These are phyloP conservation scores for Inga laurina DNA, from an alignment of 306 rosid species.

Conservation along the genomic window DNA sequence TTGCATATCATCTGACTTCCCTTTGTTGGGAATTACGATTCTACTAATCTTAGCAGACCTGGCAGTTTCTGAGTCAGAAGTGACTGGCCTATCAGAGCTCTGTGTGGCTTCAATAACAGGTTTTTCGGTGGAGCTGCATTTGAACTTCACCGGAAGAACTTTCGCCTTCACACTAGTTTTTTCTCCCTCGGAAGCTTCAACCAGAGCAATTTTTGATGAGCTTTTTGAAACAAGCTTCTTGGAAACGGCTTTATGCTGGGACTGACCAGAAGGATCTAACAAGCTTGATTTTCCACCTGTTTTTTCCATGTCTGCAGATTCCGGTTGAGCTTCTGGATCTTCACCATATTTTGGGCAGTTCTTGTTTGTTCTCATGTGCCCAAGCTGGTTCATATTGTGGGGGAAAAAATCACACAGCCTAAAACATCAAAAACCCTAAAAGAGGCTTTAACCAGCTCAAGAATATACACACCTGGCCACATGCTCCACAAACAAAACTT, in stretches of 20 bases:
- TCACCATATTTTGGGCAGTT: constrained; percentile 96
- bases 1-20: constrained; percentile 62
- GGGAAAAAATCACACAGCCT: constrained; percentile 36
- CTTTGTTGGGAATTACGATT: constrained; percentile 69
- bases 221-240: constrained; percentile 69
- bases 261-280: constrained; percentile 58
- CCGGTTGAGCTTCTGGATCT: constrained; percentile 66
- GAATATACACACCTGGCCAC: constrained; percentile 79
- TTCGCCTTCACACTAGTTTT: constrained; percentile 4
- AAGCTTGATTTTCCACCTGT: constrained; percentile 56
- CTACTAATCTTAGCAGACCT: constrained; percentile 67
- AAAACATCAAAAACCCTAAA: constrained; percentile 1
- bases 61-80: constrained; percentile 78
- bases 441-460: not conserved
- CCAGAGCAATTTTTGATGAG: constrained; percentile 57
- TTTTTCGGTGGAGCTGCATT: constrained; percentile 80
- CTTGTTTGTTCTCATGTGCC: constrained; percentile 99
- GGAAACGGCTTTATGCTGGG: constrained; percentile 59
- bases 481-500: constrained; percentile 88
- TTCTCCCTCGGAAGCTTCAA: constrained; percentile 20
- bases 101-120: constrained; percentile 53
- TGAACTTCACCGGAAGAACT: constrained; percentile 71
- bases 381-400: constrained; percentile 56
- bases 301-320: constrained; percentile 71
- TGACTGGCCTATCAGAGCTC: constrained; percentile 62